A percentile compares a stretch with the other conserved stretches of the same genome.
Conservation (phyloP, 2,329 filamentous ascomycete species). For the Ophioceras dolichostomum region DNA sequence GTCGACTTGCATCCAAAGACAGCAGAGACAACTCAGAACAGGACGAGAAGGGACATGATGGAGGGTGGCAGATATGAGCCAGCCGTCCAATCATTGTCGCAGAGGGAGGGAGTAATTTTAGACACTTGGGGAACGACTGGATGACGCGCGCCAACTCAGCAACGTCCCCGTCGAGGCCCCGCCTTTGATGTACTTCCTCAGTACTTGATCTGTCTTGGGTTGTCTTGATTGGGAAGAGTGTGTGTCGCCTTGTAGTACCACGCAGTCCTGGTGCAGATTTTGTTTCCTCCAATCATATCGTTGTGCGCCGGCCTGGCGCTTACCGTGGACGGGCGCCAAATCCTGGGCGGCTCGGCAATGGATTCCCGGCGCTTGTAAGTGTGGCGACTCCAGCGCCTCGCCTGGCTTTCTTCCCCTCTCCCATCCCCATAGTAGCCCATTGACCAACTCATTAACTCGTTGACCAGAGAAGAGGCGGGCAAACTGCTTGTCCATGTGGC, state of each 20-base stretch:
- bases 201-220: too few species aligned
- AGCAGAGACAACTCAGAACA: not conserved
- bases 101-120: conserved; percentile 21
- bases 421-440: too few species aligned
- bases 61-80: conserved; percentile 3
- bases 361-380: not conserved
- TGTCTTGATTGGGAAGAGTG: not conserved
- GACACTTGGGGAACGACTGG: conserved; percentile 14
- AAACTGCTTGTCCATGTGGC: too few species aligned
- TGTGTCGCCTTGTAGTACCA: not conserved
- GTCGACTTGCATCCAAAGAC: not conserved
- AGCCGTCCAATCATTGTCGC: conserved; percentile 19
- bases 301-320: not conserved
- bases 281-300: not conserved
- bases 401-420: too few species aligned
- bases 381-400: too few species aligned
- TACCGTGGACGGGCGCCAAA: not conserved
- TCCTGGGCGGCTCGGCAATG: not conserved
- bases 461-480: too few species aligned
- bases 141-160: conserved; percentile 26
- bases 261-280: too few species aligned
- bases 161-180: too few species aligned
- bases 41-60: not conserved
- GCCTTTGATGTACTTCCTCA: too few species aligned
- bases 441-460: too few species aligned